These are phyloP conservation scores for Brettanomyces nanus DNA, from an alignment of 805 yeast species.

Conservation along the genomic window DNA sequence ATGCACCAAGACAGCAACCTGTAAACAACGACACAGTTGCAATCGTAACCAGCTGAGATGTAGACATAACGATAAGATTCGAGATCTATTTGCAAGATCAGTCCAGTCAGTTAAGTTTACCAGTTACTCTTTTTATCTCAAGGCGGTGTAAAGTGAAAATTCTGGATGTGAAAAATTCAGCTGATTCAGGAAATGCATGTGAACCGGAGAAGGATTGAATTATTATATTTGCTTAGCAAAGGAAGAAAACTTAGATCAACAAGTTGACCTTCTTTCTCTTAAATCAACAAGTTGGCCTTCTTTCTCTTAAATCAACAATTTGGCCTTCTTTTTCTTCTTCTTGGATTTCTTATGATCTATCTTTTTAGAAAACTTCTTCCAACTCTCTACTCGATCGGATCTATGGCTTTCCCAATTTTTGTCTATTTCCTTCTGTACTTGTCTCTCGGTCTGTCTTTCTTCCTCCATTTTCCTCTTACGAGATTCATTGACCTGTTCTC, in stretches of 20 bases:
- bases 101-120: too few species aligned
- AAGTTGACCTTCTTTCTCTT: not conserved
- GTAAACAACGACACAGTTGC: conserved; percentile 21
- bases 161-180: too few species aligned
- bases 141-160: too few species aligned
- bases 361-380: conserved; percentile 45
- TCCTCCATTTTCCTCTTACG: conserved; percentile 27
- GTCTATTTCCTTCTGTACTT: conserved; percentile 27
- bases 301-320: too few species aligned
- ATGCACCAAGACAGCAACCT: conserved; percentile 23
- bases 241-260: conserved; percentile 4
- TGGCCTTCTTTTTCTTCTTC: conserved; percentile 35
- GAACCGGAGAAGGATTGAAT: too few species aligned
- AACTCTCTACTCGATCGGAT: conserved; percentile 47
- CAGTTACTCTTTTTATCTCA: too few species aligned
- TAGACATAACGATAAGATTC: not conserved
- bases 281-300: conserved; percentile 1
- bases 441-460: conserved; percentile 21
- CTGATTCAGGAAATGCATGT: too few species aligned
- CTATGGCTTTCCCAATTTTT: conserved; percentile 56
- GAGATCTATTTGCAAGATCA: too few species aligned
- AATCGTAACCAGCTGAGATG: conserved; percentile 8
- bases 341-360: conserved; percentile 40
- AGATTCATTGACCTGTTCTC: conserved; percentile 34
- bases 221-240: too few species aligned